These are phyloP conservation scores for Phytophthora constricta DNA, from an alignment of 352 stramenopile species.

Conservation along the genomic window DNA sequence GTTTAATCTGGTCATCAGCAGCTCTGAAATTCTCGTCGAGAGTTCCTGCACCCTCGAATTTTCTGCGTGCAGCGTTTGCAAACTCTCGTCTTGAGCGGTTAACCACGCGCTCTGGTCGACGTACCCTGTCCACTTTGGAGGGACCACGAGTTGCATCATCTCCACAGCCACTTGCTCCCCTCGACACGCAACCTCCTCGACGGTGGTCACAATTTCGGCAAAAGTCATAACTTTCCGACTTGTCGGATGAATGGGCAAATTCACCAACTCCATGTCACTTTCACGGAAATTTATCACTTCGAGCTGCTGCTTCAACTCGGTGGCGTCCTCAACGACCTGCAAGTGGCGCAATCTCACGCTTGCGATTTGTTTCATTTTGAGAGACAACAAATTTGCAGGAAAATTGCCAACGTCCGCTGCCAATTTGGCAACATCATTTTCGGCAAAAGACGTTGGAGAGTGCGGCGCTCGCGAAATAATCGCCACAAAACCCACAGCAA, in stretches of 20 bases:
- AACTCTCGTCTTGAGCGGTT: slow-evolving; percentile 47
- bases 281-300: slow-evolving; percentile 51
- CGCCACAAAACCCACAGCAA: slow-evolving; percentile 53
- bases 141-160: slow-evolving; percentile 54
- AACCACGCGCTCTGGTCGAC: slow-evolving; percentile 49
- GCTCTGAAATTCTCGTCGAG: slow-evolving; percentile 47
- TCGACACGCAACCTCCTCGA: slow-evolving; percentile 62
- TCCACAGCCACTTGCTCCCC: slow-evolving; percentile 65
- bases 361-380: slow-evolving; percentile 59
- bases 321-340: slow-evolving; percentile 44
- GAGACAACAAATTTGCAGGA: slow-evolving; percentile 37
- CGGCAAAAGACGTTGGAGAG: slow-evolving; percentile 52
- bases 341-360: slow-evolving; percentile 54
- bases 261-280: slow-evolving; percentile 42
- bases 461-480: slow-evolving; percentile 47
- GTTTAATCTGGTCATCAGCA: slow-evolving; percentile 59
- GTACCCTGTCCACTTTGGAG: slow-evolving; percentile 49
- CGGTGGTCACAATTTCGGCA: slow-evolving; percentile 53
- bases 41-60: slow-evolving; percentile 53
- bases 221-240: slow-evolving; percentile 68
- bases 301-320: slow-evolving; percentile 43
- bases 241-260: slow-evolving; percentile 39
- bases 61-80: slow-evolving; percentile 49
- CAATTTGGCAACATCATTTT: slow-evolving; percentile 30
- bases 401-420: slow-evolving; percentile 43